Conservation (phyloP, 768 basidiomycete species). For the Gloeostereum incarnatum region DNA sequence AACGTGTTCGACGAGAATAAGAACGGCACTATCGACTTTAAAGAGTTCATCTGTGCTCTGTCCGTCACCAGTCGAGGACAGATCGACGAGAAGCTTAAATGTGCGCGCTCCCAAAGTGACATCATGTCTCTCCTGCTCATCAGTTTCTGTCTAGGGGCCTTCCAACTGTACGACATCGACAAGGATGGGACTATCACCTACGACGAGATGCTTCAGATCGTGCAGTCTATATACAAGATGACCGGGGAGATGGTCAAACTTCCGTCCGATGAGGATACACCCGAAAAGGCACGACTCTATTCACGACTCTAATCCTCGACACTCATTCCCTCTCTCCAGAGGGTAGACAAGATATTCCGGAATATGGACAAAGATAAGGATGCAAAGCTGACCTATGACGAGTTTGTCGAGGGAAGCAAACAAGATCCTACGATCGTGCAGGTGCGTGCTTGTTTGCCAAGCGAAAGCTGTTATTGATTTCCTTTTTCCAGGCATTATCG, state of each 20-base stretch:
- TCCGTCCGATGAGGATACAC: constrained; percentile 98
- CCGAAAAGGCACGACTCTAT: constrained; percentile 70
- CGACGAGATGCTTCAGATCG: constrained; percentile 98
- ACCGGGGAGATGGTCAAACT: constrained; percentile 99
- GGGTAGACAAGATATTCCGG: constrained; percentile 97
- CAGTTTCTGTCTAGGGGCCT: constrained; percentile 72
- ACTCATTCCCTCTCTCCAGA: constrained; percentile 34
- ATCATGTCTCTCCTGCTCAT: constrained; percentile 9
- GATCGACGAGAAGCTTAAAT: constrained; percentile 97
- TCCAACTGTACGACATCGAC: constrained; percentile 98
- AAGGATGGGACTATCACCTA: constrained; percentile 98
- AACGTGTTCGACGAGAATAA: constrained; percentile 94
- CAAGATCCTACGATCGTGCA: constrained; percentile 99
- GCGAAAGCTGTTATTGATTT: constrained; percentile 2
- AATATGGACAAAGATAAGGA: constrained; percentile 98
- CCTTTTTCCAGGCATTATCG: constrained; percentile 64
- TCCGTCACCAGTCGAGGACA: constrained; percentile 90
- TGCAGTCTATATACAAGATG: constrained; percentile 99
- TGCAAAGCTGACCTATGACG: constrained; percentile 86
- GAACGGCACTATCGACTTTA: constrained; percentile 98
- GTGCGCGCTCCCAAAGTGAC: constrained; percentile 37
- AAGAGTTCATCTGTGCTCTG: constrained; percentile 97
- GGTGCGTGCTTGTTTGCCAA: constrained; percentile 30
- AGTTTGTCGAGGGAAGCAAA: constrained; percentile 97
- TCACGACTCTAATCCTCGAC: constrained; percentile 5